Base-by-base conservation (phyloP, 225 moss, liverwort and hornwort species). In the Takakia lepidozioides region DNA sequence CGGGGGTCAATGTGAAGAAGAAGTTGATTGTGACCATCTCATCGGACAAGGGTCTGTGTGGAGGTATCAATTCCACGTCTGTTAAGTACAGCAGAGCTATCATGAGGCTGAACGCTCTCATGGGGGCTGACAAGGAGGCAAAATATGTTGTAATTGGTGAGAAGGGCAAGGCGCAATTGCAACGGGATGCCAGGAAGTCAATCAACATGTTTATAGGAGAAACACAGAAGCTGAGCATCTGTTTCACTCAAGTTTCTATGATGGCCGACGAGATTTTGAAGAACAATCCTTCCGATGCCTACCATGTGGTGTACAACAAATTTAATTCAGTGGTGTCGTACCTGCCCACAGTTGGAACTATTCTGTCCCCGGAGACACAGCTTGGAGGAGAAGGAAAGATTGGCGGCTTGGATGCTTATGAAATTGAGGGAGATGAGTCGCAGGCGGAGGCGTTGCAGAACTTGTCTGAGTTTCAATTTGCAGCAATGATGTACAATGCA, bases 311-410 rank as follows among this genome's bases (percentile, higher is more conserved):
- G 27, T 73, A 38, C 60, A 82, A 77, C 58, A 77, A 70, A 51
- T 77, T 82, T 54, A 65, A 38, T 43, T 73, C 73, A 5, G 77
- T 66, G 5, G 81, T 82, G 34, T 59, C 77, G 5, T 82, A 72
- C 29, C 27, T 66, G 1, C 81, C 81, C 29, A 76, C 81, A 0
- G 71, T 81, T 9, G 72, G 65, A 2, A 76, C 81, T 10, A 56
- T 76, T 2, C 19, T 76, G 7, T 56, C 72, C 27, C 58, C 66
- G 5, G 60, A 51, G 19, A 48, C 62, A 54, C 54, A 66, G 56
- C 48, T 34, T 1, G 66, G 59, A 5, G 64, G 52, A 15, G 50
- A 40, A 54, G 70, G 2, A 38, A 49, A 43, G 62, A 13, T 14
- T 19, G 38, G 69, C 51, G 65, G 65, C 25, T 16, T 75, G 0